Evolutionary conservation across 306 rosid genomes (phyloP), one percentile per base, ranked within the genome.

Genomic region (Vigna hirtella): DNA sequence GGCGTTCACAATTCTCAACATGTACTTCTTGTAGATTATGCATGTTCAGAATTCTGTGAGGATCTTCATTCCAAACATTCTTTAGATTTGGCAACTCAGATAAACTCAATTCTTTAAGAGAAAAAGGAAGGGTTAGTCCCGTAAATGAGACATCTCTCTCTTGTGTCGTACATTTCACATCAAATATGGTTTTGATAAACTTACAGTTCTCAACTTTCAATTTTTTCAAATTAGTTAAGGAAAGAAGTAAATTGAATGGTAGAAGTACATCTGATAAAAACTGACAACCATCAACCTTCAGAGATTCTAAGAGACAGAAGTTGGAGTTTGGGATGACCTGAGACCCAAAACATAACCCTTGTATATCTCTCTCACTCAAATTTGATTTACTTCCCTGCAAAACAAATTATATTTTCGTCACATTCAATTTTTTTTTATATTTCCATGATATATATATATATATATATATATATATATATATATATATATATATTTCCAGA

Each of bases 211-310:
- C 4, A 30, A 77, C 81, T 26, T 30, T 3, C 50, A 77, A 24
- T 18, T 3, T 8, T 56, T 53, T 8, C 38, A 67, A 43, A n/a
- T 67, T 26, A 16, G 68, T 26, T 4, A 77, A 36, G 12, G 28
- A 77, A 43, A 12, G 75, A 40, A 77, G 49, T 56, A 77, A 42
- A 77, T 77, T 1, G 11, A 64, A 56, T 0, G 81, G 75, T 16
- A 76, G 38, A 1, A 20, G 6, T 18, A 26, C 74, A 9, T 66
- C 26, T 6, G 74, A 55, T 17, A 17, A 12, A 77, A 53, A 77
- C 3, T 67, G 6, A 4, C 68, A 67, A 9, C 38, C 56, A 0
- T 58, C 4, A 32, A 73, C 45, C 2, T 0, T 10, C 28, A 73
- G 24, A 4, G 2, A 17, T 0, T 0, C 7, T 26, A 73, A 73